Conservation (phyloP, 2,329 filamentous ascomycete genomes). For the Blastomyces percursus region DNA sequence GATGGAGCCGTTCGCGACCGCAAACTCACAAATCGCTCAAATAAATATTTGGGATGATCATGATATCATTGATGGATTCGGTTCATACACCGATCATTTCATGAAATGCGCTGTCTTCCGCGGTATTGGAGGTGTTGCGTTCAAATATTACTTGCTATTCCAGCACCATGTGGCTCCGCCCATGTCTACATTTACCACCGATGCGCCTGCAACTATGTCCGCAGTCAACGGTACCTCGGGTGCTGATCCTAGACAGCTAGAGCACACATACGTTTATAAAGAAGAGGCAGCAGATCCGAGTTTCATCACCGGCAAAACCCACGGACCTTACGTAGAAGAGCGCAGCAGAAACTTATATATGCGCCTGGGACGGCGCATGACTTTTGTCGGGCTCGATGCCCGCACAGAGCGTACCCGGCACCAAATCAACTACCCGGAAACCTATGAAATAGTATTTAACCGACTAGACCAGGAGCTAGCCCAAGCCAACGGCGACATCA, state of each 20-base stretch:
- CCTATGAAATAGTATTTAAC: constrained; percentile 51
- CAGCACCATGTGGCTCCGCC: constrained; percentile 75
- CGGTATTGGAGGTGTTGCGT: constrained; percentile 49
- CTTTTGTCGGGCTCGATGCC: constrained; percentile 50
- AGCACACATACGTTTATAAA: constrained; percentile 60
- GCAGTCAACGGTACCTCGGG: constrained; percentile 41
- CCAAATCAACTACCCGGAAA: constrained; percentile 73
- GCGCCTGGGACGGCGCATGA: constrained; percentile 54
- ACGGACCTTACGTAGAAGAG: constrained; percentile 57
- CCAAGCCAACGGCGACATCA: constrained; percentile 44
- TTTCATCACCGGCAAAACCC: constrained; percentile 66
- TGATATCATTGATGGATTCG: constrained; percentile 58
- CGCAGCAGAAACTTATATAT: constrained; percentile 51
- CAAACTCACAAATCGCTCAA: constrained; percentile 52
- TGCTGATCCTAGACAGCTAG: constrained; percentile 58
- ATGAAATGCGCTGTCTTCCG: constrained; percentile 56
- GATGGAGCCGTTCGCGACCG: constrained; percentile 50
- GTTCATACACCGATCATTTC: constrained; percentile 56
- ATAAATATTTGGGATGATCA: constrained; percentile 57
- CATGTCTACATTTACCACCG: constrained; percentile 72
- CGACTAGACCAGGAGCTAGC: constrained; percentile 44
- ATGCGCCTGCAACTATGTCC: constrained; percentile 47
- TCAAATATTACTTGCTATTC: constrained; percentile 55
- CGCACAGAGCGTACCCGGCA: constrained; percentile 72
- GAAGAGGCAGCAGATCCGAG: constrained; percentile 51